Base-by-base conservation (phyloP, 257 asterid species). In the Plantago ovata region DNA sequence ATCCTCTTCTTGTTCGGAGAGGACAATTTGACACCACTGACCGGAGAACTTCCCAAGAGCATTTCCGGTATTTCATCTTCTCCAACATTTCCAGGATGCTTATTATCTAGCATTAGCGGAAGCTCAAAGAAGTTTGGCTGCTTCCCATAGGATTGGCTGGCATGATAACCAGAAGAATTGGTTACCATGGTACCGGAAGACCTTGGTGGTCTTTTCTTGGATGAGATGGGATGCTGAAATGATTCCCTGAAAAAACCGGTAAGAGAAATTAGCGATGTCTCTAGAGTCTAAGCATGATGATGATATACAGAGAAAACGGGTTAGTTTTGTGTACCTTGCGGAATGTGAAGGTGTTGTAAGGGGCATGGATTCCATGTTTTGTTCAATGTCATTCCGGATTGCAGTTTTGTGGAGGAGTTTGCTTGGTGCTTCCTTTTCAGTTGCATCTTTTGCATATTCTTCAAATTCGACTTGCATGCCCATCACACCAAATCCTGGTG, bases 1-100 rank as follows among this genome's bases (percentile, higher is more conserved):
- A 90, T 91, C 63, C 97, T 74, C 77, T 90, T 90, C 69, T 81
- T 53, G 64, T 79, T 93, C 18, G 99, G 97, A 28, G 99, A 93
- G 16, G 81, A 71, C 13, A 77, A 52, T 68, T 89, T 86, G 20
- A 89, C 61, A 21, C 83, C 75, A 9, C 78, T 62, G 8, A 65
- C 21, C 0, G 97, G 86, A 33, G 91, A 81, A 19, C 74, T 75
- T 23, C 67, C 79, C 56, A 80, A 95, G 60, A 93, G 91, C 62
- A 86, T 75, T 3, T 80, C 80, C 0, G 96, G 95, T 66, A 93
- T 80, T 60, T 84, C 96, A 1, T 77, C 95, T 69, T 85, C 94
- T 59, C 55, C 62, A 19, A 77, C 71, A 0, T 76, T 69, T 64
- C 81, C 83, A 4, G 80, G 70, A 20, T 74, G 82, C 56, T 77